Conservation (phyloP, 2,329 filamentous ascomycete genomes). For the Emydomyces testavorans region DNA sequence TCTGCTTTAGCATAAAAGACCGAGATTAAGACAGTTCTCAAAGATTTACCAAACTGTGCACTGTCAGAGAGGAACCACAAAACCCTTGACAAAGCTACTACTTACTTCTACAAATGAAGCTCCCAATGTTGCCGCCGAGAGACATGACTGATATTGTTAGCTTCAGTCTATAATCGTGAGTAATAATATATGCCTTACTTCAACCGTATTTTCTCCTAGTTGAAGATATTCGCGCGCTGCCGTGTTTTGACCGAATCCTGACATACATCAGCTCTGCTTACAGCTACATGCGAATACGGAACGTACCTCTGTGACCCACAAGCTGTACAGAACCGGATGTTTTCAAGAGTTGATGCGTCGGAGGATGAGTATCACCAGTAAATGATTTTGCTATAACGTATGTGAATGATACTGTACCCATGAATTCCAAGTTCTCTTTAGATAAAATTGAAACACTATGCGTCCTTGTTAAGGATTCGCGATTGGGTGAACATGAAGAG, state of each 20-base stretch:
- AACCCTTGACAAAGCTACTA: background rate
- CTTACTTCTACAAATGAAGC: conserved; percentile 29
- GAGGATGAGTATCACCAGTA: background rate
- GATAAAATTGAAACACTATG: conserved; percentile 26
- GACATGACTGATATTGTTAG: conserved; percentile 23
- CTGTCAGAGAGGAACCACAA: background rate
- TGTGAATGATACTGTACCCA: conserved; percentile 29
- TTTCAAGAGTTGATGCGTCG: background rate
- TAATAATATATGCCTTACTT: conserved; percentile 15
- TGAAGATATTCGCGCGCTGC: conserved; percentile 25
- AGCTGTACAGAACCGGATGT: conserved; percentile 14
- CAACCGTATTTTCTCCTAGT: conserved; percentile 31
- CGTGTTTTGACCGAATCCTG: conserved; percentile 24
- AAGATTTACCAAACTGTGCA: conserved; percentile 18
- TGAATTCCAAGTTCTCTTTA: conserved; percentile 21
- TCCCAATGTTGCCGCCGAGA: conserved; percentile 26
- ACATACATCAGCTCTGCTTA: background rate
- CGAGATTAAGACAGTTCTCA: background rate
- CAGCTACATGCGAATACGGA: background rate
- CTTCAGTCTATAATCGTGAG: background rate
- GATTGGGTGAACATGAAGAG: conserved; percentile 20
- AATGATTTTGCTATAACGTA: conserved; percentile 24
- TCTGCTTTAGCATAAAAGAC: conserved; percentile 7
- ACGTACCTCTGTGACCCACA: conserved; percentile 28
- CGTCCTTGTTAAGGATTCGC: conserved; percentile 28